Evolutionary conservation across 2,329 filamentous ascomycete species (phyloP).

Genomic region (Pseudogymnoascus sp.): DNA sequence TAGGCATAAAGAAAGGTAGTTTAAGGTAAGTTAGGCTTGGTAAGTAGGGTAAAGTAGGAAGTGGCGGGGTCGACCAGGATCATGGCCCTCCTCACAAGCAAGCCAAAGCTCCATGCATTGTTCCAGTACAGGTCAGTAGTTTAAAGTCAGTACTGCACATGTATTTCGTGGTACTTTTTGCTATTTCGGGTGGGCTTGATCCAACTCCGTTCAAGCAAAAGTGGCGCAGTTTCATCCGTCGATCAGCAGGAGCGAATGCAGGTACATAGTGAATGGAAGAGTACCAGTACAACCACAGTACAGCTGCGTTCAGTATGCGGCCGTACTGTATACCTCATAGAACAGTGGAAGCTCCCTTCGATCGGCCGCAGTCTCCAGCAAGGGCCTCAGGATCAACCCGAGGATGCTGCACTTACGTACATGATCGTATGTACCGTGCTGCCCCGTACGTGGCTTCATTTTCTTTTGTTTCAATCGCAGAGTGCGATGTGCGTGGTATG

Average conservation of each 20-base stretch:
- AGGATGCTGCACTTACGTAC: background rate
- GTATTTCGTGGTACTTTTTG: background rate
- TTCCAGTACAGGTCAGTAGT: background rate
- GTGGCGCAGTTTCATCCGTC: background rate
- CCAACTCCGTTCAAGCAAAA: background rate
- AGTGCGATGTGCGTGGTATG: background rate
- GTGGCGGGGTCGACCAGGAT: slow-evolving; percentile 1
- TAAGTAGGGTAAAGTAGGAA: background rate
- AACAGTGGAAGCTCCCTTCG: background rate
- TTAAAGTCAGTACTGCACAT: background rate
- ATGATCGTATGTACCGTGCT: background rate
- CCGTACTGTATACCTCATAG: background rate
- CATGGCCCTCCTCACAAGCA: background rate
- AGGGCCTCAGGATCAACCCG: background rate
- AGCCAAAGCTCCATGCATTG: background rate
- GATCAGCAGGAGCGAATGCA: slow-evolving; percentile 2
- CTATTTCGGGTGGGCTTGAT: background rate
- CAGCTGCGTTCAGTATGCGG: background rate
- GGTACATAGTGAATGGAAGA: background rate
- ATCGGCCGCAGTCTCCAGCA: background rate
- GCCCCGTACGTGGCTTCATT: background rate
- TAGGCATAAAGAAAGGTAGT: background rate
- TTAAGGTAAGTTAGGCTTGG: background rate
- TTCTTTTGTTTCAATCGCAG: background rate
- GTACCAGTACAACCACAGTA: background rate